A percentile compares a stretch with the other conserved stretches of the same genome.
These are phyloP conservation scores for Globisporangium iwayamae DNA, from an alignment of 352 stramenopile genomes.

Conservation along the genomic window DNA sequence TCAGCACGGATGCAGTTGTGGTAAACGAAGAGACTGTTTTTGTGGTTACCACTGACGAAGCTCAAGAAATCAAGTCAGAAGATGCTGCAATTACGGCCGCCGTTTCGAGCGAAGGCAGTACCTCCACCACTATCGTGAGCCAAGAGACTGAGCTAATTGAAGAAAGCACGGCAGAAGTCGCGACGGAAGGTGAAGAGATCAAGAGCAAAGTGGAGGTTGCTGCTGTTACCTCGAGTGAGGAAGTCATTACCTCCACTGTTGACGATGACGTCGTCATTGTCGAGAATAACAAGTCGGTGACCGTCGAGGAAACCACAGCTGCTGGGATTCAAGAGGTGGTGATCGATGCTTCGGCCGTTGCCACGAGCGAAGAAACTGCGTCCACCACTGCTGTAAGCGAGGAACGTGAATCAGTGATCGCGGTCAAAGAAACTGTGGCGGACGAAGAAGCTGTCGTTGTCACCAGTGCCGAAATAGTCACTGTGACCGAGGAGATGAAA, in stretches of 20 bases:
- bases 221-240: background rate
- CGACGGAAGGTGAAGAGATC: background rate
- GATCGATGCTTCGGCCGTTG: background rate
- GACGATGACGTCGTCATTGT: background rate
- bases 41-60: background rate
- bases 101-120: background rate
- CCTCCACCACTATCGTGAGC: background rate
- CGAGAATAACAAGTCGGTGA: background rate
- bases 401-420: background rate
- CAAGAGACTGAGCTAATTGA: background rate
- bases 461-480: background rate
- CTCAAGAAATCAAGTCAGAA: constrained; percentile 4
- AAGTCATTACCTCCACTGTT: background rate
- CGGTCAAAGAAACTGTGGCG: background rate
- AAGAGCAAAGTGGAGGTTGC: background rate
- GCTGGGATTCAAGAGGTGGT: background rate
- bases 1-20: background rate
- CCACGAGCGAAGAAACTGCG: background rate
- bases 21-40: background rate
- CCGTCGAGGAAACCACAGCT: background rate
- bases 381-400: background rate
- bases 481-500: background rate
- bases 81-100: background rate
- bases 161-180: background rate
- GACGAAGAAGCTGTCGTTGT: background rate